Base-by-base conservation (phyloP, 2,329 filamentous ascomycete species). In the Alternaria gaisen region DNA sequence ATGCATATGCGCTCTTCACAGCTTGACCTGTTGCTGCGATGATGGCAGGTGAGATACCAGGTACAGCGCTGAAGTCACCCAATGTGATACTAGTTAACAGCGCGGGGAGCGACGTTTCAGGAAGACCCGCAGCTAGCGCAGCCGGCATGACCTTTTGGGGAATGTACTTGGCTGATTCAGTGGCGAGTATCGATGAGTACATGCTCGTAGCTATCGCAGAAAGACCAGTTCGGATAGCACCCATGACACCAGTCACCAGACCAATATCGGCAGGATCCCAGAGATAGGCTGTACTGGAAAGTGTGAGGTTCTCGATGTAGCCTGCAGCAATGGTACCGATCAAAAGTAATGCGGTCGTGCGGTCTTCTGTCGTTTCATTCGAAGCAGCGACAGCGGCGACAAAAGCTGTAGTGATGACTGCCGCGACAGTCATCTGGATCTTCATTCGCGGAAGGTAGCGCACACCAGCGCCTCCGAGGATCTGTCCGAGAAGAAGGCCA, bases 1-100 rank as follows among this genome's bases (percentile, higher is more conserved):
- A 58, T 5, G 76, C 69, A 66, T 84, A 83, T n/a, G 81, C 81
- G 11, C 73, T 71, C 63, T 80, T 77, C 9, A 79, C 61, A 22
- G 80, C 79, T 0, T 61, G 56, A 2, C 63, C 72, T 0, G 81
- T 79, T 0, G 78, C 66, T 0, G 58, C 68, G n/a, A 71, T 67
- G 20, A 76, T 69, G 0, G 67, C 67, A 1, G 65, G 57, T 0
- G 70, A 70, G 28, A 76, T 72, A 3, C 67, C 73, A n/a, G 69
- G 69, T 12, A 75, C 71, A 9, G 56, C 59, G 4, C 63, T 59
- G 53, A 76, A 72, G 30, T 73, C 53, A 5, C 73, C 70, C 2
- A 56, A 26, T 0, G 69, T 65, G 48, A 76, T 71, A 12, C 70
- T 65, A 4, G 64, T 54, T 24, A 75, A 67, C 9, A 77, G 63